These are phyloP conservation scores for Eucalyptus sideroxylon DNA, from an alignment of 345 rosid species.

Conservation along the genomic window DNA sequence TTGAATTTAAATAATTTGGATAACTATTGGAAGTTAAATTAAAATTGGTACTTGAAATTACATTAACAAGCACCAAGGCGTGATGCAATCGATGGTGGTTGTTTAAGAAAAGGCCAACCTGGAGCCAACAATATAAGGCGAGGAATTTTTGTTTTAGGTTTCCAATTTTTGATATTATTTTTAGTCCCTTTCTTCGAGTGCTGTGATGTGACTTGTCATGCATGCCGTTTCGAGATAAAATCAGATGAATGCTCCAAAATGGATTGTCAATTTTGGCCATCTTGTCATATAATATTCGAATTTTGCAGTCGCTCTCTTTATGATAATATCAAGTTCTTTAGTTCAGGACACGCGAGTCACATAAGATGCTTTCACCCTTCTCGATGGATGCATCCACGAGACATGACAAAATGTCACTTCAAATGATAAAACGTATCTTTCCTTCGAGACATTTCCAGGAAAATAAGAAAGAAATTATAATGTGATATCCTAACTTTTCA, in stretches of 20 bases:
- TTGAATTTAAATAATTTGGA: not conserved
- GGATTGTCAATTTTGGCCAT: not conserved
- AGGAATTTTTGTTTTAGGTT: not conserved
- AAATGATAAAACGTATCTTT: not conserved
- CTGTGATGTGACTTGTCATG: not conserved
- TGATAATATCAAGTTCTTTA: not conserved
- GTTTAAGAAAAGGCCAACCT: not conserved
- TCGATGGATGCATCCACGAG: not conserved
- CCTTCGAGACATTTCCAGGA: not conserved
- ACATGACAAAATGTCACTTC: not conserved
- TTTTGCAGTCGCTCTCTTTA: not conserved
- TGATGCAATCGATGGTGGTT: not conserved
- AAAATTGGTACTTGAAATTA: not conserved
- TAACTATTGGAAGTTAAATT: not conserved
- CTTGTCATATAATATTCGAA: not conserved
- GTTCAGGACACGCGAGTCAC: not conserved
- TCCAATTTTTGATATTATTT: not conserved
- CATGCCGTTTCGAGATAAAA: not conserved
- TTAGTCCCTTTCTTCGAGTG: not conserved
- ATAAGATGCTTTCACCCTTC: not conserved
- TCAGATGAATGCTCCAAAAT: not conserved
- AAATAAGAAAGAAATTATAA: not conserved
- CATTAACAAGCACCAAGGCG: not conserved
- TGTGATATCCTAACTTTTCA: not conserved
- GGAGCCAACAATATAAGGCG: not conserved